Conservation (phyloP, 129 eudicot species). For the Erigeron canadensis region DNA sequence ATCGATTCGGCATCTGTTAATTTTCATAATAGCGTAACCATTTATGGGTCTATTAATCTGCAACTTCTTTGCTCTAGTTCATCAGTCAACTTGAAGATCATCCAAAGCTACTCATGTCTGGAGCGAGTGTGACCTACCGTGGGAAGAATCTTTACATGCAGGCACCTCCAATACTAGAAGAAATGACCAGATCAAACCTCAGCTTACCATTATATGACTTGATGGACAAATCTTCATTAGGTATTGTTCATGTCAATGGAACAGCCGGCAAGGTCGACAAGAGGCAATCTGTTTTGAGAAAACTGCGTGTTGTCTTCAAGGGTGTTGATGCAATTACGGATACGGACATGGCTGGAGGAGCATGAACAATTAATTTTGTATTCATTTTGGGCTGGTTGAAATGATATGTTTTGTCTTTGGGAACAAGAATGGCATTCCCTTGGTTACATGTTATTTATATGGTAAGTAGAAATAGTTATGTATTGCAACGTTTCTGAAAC, state of each 20-base stretch:
- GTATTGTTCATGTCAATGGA: constrained; percentile 76
- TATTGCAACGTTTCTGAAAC: too few relatives aligned
- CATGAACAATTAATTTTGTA: constrained; percentile 26
- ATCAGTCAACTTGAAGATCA: constrained; percentile 73
- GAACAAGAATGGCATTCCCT: neutral
- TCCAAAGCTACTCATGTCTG: constrained; percentile 61
- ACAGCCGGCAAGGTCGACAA: constrained; percentile 52
- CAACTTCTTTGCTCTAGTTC: constrained; percentile 52
- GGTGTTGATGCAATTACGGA: constrained; percentile 62
- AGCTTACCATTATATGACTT: constrained; percentile 59
- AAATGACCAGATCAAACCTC: constrained; percentile 80
- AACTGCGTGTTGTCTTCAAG: constrained; percentile 64
- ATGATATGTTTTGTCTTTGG: constrained; percentile 1
- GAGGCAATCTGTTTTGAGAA: constrained; percentile 61
- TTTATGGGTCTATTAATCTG: neutral
- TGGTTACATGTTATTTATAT: constrained; percentile 4
- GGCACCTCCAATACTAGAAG: constrained; percentile 83
- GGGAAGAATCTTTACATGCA: constrained; percentile 87
- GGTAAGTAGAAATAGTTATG: neutral
- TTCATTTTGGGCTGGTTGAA: constrained; percentile 2
- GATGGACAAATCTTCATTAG: constrained; percentile 56
- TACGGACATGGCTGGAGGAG: constrained; percentile 85
- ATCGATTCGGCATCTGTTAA: neutral
- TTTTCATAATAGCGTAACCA: neutral
- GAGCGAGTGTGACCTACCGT: constrained; percentile 61